Evolutionary conservation across 139 green algal species (phyloP).

Genomic region (Chlamydomonas sp.): DNA sequence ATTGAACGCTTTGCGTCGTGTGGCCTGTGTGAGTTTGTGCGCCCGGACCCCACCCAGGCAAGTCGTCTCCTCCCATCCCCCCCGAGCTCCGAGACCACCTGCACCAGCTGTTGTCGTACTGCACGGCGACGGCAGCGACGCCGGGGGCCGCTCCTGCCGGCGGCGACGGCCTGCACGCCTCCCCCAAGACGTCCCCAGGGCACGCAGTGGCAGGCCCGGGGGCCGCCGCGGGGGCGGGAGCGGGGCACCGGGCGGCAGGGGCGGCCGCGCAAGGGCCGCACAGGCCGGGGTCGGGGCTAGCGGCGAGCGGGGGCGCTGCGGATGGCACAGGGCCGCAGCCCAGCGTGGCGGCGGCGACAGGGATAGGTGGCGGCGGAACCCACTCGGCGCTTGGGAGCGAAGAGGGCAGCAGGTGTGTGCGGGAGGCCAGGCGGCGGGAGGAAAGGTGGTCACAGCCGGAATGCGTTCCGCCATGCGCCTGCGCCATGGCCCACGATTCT

Average conservation of each 20-base stretch:
- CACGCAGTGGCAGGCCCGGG: neutral
- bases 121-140: neutral
- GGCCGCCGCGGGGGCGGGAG: neutral
- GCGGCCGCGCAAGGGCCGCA: neutral
- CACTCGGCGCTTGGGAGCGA: constrained; percentile 9
- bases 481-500: neutral
- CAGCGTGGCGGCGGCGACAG: neutral
- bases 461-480: too few species aligned
- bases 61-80: neutral
- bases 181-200: neutral
- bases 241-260: neutral
- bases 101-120: neutral
- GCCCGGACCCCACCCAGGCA: neutral
- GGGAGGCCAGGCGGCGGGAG: too few species aligned
- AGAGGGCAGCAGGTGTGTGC: neutral
- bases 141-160: neutral
- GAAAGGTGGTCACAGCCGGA: too few species aligned
- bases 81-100: neutral
- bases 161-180: neutral
- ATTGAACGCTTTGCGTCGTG: neutral
- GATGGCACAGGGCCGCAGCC: too few species aligned
- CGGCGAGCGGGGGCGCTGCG: too few species aligned
- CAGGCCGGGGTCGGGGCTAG: neutral
- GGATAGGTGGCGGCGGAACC: neutral
- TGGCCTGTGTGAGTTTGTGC: neutral